Evolutionary conservation across 495 filamentous ascomycete genomes (phyloP), one percentile per base, ranked within the genome.

Genomic region (Talaromyces proteolyticus): DNA sequence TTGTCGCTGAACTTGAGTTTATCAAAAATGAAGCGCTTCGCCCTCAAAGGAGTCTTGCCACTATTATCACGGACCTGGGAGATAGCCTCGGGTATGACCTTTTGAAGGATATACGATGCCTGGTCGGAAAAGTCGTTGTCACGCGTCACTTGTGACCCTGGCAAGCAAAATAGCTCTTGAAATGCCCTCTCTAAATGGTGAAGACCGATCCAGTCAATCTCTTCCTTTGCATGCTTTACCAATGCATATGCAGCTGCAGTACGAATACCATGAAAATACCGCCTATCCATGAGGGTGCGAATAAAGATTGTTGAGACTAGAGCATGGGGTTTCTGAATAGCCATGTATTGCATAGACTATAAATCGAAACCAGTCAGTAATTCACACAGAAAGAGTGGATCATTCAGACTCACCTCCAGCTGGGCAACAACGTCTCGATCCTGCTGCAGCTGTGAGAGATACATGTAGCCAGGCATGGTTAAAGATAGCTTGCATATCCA

Each of bases 361-460:
- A 43, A 12, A 20, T 37, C 3, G 34, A 10, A 24, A 46, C 65
- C 40, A 72, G 56, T 45, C 44, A 21, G 10, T 16, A 38, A 24
- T 4, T 44, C 20, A 14, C 6, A 38, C 17, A 18, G 24, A 43
- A 1, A 17, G 23, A 36, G 10, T 11, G 1, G 18, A 36, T n/a
- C n/a, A 18, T 5, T 24, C 22, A 11, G 45, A 64, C 69, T 65
- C 58, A 83, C 81, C 67, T 98, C 93, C 51, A 94, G 78, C 53
- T 99, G 93, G 10, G 93, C 93, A 42, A 95, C 86, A 42, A 99
- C 89, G 69, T 99, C 93, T 52, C 91, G 77, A 70, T 99, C 93
- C 59, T 99, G 94, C 59, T 99, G 93, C 39, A 99, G 72, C 61
- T 99, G 93, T 1, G 93, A 96, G 47, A 95, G 76, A 60, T 89